Percentiles rank a stretch among this genome's conserved stretches.
phyloP scores from a whole-genome alignment of 148 eudicot genomes.

The Chenopodium formosanum region DNA sequence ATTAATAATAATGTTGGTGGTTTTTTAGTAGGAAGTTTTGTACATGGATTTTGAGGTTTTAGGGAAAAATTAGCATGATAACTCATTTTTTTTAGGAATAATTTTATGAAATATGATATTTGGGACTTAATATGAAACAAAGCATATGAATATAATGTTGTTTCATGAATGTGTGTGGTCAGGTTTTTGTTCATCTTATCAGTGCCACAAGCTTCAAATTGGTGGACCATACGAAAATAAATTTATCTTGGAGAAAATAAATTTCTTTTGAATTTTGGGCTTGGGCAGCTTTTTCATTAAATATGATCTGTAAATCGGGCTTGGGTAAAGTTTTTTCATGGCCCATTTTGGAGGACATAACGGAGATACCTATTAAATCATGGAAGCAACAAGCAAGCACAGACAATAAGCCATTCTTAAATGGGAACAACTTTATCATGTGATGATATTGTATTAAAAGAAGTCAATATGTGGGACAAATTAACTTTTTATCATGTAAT shows the following conservation, averaged over 20 bases:
- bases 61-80: conserved; percentile 32
- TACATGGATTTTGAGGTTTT: conserved; percentile 42
- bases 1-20: conserved; percentile 12
- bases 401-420: too few relatives aligned
- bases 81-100: conserved; percentile 29
- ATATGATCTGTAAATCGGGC: too few relatives aligned
- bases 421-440: neutral
- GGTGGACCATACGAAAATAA: neutral
- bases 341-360: neutral
- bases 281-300: neutral
- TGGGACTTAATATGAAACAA: neutral
- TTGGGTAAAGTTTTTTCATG: neutral
- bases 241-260: neutral
- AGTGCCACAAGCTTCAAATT: neutral
- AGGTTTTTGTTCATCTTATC: neutral
- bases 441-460: too few relatives aligned
- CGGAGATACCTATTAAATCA: too few relatives aligned
- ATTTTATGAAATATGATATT: neutral
- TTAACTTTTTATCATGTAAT: too few relatives aligned
- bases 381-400: neutral
- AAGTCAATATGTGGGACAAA: too few relatives aligned
- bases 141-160: neutral
- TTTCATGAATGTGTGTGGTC: neutral
- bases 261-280: neutral
- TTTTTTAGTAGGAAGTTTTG: conserved; percentile 23